Conservation (phyloP, 2,329 filamentous ascomycete genomes). For the Chrysoporthe austroafricana region DNA sequence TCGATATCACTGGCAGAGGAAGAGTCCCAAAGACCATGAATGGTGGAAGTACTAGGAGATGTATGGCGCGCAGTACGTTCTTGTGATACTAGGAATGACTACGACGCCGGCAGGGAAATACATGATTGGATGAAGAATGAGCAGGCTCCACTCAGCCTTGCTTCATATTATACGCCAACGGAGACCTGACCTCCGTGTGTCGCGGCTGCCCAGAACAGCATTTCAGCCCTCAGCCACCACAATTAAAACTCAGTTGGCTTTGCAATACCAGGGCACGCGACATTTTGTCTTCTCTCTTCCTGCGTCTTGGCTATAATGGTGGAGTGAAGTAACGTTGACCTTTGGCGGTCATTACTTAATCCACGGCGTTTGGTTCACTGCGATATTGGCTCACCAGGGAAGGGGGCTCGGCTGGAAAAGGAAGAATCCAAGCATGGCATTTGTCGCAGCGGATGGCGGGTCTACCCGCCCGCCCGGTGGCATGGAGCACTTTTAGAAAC, state of each 20-base stretch:
- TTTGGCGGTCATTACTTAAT: neutral
- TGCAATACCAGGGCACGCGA: neutral
- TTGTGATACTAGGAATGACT: neutral
- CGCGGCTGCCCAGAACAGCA: neutral
- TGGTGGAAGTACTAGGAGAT: neutral
- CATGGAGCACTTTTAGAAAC: neutral
- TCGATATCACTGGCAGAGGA: neutral
- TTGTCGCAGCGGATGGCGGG: no score
- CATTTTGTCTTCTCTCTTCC: neutral
- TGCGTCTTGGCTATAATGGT: neutral
- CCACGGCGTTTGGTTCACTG: neutral
- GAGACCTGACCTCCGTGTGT: neutral
- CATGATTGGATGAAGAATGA: neutral
- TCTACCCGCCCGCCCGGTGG: neutral
- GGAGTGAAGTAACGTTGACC: neutral
- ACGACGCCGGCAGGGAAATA: no score
- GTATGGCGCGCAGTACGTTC: neutral
- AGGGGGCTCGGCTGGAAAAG: neutral
- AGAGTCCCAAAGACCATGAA: neutral
- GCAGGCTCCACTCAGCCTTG: neutral
- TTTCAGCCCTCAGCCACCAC: neutral
- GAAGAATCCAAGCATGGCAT: no score
- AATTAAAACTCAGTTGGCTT: neutral
- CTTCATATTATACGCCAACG: neutral
- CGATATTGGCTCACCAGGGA: neutral